Evolutionary conservation across 805 yeast species (phyloP).

Genomic region (Kluyveromyces siamensis): DNA sequence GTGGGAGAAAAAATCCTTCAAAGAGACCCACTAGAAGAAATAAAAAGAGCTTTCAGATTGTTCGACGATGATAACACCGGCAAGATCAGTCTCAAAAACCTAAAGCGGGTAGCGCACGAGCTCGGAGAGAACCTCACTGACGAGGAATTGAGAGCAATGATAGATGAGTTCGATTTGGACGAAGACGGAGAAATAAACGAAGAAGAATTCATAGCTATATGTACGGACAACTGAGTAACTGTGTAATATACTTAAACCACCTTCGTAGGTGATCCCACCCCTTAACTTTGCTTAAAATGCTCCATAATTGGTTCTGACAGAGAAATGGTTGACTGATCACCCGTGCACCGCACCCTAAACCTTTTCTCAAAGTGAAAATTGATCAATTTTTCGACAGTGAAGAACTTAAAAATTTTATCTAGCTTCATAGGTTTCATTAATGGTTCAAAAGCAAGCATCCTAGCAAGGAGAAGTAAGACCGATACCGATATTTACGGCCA

Average conservation of each 20-base stretch:
- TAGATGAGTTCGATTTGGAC: slow-evolving; percentile 92
- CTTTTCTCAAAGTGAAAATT: no score
- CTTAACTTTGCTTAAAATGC: background rate
- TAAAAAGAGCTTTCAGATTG: slow-evolving; percentile 76
- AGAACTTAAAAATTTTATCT: background rate
- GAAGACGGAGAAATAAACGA: slow-evolving; percentile 93
- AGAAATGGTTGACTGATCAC: background rate
- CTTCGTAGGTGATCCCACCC: background rate
- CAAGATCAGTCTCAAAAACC: slow-evolving; percentile 68
- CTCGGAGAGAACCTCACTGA: slow-evolving; percentile 87
- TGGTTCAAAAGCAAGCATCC: background rate
- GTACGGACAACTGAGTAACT: slow-evolving; percentile 50
- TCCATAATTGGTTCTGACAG: background rate
- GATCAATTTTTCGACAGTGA: background rate
- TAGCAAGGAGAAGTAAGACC: background rate
- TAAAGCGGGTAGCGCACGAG: slow-evolving; percentile 85
- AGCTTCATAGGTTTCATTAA: no score
- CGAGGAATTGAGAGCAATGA: slow-evolving; percentile 92
- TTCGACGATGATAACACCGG: slow-evolving; percentile 89
- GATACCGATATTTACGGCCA: background rate
- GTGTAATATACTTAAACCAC: background rate
- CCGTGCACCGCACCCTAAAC: background rate
- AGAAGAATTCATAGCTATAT: slow-evolving; percentile 82
- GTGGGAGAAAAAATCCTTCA: slow-evolving; percentile 77
- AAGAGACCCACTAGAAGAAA: slow-evolving; percentile 90